Evolutionary conservation across 331 rosid species (phyloP).

Genomic region (Quercus phellos): DNA sequence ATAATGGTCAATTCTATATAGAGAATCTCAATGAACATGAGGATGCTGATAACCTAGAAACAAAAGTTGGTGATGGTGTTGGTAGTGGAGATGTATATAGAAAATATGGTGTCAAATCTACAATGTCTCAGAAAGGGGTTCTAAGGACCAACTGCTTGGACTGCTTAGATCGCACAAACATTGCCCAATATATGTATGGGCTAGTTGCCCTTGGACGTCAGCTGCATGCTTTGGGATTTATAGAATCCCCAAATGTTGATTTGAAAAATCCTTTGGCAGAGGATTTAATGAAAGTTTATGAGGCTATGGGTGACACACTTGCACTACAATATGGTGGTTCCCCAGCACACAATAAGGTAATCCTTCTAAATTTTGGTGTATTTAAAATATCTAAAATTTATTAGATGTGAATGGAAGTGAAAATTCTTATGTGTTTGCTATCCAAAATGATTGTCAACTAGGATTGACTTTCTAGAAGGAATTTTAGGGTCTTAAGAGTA

Average conservation of each 20-base stretch:
- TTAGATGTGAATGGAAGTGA: not conserved
- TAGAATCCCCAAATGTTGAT: constrained; percentile 54
- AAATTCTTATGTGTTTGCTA: not conserved
- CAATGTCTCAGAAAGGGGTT: constrained; percentile 66
- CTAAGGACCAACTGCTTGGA: constrained; percentile 93
- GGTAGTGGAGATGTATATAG: constrained; percentile 23
- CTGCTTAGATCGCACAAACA: constrained; percentile 95
- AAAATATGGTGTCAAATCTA: constrained; percentile 30
- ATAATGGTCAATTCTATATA: constrained; percentile 26
- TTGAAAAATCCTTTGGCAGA: constrained; percentile 71
- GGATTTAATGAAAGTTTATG: constrained; percentile 73
- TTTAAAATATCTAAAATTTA: not conserved
- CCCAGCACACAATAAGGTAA: constrained; percentile 97
- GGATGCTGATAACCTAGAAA: constrained; percentile 36
- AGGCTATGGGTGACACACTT: constrained; percentile 89
- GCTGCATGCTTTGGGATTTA: constrained; percentile 56
- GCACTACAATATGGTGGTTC: constrained; percentile 96
- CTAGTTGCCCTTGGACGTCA: constrained; percentile 77
- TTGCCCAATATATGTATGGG: constrained; percentile 90
- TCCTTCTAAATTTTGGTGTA: constrained; percentile 13
- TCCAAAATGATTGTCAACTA: not conserved
- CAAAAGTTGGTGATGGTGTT: constrained; percentile 28
- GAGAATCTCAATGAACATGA: constrained; percentile 34
- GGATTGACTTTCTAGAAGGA: not conserved
- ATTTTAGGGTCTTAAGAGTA: too few relatives aligned